Evolutionary conservation across 768 basidiomycete species (phyloP), one percentile per base, ranked within the genome.

Genomic region (Mycena epipterygia): DNA sequence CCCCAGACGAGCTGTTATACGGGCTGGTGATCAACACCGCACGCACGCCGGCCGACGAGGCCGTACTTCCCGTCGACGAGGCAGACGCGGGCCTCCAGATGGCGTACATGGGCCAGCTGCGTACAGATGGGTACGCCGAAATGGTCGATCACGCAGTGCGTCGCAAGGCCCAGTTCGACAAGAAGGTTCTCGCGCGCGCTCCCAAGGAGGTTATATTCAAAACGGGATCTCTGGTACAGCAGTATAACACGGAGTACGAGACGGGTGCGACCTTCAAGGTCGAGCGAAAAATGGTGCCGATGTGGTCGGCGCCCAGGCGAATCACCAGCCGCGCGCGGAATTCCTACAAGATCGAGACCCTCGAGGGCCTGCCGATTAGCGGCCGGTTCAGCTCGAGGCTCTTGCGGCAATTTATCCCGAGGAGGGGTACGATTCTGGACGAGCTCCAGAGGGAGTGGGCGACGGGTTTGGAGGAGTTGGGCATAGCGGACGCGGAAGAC

Each of bases 241-340:
- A 30, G 27, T 59, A 59, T 42, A 59, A 44, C 39, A 59, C 57
- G 16, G n/a, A 59, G 23, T 48, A 61, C 32, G 59, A 68, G 37
- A 33, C 44, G 3, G 59, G 59, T 21, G 58, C 48, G 27, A 73
- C 72, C 5, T 56, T 71, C 55, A 46, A 41, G 8, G 56, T 55
- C 27, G 65, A 61, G 19, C 46, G 61, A 25, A 81, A 81, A 41
- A 62, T 79, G 23, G 42, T 74, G n/a, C 76, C 78, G 6, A 75
- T 71, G 39, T 80, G 79, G 80, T 80, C 78, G 7, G 56, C 68
- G 23, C 79, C 77, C 6, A 14, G 63, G 30, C 27, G 57, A 2
- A 61, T 77, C n/a, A 23, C 27, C 14, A 57, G 55, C 17, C 53
- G 64, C 3, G 17, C 64, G 13, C 30, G 65, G 14, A 77, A 76